These are phyloP conservation scores for Solanum phureja DNA, from an alignment of 257 asterid genomes.

Conservation along the genomic window DNA sequence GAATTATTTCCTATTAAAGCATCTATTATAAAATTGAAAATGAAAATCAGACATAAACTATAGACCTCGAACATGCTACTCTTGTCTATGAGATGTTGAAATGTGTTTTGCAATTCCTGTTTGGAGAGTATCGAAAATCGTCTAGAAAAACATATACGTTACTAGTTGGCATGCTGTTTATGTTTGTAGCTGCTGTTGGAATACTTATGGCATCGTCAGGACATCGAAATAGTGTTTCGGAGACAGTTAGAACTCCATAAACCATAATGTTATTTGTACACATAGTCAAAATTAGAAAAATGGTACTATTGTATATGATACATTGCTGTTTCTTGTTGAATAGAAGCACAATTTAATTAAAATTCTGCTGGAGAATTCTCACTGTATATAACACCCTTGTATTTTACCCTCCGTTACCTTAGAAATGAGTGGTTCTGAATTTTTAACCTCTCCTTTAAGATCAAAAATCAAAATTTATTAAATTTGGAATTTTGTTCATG, in stretches of 20 bases:
- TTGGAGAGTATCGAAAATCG: conserved; percentile 77
- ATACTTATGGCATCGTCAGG: conserved; percentile 90
- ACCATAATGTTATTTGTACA: not conserved
- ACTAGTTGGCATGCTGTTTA: conserved; percentile 50
- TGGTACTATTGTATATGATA: not conserved
- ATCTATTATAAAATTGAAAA: not conserved
- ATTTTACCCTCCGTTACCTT: too few species aligned
- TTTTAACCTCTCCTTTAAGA: too few species aligned
- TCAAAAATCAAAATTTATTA: too few species aligned
- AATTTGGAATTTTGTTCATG: too few species aligned
- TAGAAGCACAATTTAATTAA: too few species aligned
- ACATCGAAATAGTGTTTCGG: conserved; percentile 16
- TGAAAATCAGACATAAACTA: not conserved
- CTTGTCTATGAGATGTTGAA: not conserved
- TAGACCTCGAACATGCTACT: not conserved
- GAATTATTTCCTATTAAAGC: too few species aligned
- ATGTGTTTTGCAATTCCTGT: conserved; percentile 29
- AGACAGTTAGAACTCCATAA: not conserved
- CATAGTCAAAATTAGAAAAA: not conserved
- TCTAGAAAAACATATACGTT: conserved; percentile 55
- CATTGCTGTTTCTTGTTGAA: too few species aligned
- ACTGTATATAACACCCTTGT: too few species aligned
- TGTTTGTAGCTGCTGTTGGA: conserved; percentile 61
- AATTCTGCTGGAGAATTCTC: too few species aligned
- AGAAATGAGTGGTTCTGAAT: too few species aligned